Conservation (phyloP, 1,139 yeast species). For the Hyphopichia fennica region DNA sequence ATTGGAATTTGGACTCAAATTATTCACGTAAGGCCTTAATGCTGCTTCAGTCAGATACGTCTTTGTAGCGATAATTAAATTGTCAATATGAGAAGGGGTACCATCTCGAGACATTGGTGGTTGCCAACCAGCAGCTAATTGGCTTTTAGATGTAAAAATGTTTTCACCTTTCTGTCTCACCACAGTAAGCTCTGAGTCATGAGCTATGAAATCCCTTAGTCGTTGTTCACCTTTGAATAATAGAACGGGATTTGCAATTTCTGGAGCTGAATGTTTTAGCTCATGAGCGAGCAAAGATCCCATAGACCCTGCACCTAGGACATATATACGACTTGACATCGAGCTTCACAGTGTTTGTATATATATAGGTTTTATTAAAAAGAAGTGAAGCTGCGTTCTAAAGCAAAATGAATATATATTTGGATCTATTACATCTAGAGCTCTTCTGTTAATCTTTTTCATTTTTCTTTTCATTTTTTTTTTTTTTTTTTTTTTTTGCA, state of each 20-base stretch:
- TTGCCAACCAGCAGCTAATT: slow-evolving; percentile 2
- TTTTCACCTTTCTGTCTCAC: slow-evolving; percentile 19
- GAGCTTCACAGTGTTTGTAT: too few species aligned
- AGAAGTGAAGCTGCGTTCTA: too few species aligned
- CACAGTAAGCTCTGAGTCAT: slow-evolving; percentile 16
- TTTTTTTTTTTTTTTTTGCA: not conserved
- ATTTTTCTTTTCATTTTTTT: not conserved
- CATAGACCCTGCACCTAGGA: slow-evolving; percentile 48
- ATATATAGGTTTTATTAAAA: too few species aligned
- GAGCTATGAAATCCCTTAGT: slow-evolving; percentile 33
- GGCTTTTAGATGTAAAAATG: slow-evolving; percentile 9
- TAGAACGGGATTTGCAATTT: slow-evolving; percentile 28
- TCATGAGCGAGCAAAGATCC: slow-evolving; percentile 43
- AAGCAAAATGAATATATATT: too few species aligned
- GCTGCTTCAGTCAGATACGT: slow-evolving; percentile 55
- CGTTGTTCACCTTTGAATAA: slow-evolving; percentile 40
- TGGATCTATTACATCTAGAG: too few species aligned
- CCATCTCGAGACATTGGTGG: slow-evolving; percentile 5
- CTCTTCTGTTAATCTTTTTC: not conserved
- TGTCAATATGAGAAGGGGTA: slow-evolving; percentile 39
- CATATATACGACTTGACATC: slow-evolving; percentile 15
- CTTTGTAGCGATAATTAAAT: slow-evolving; percentile 64
- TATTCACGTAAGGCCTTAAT: slow-evolving; percentile 40
- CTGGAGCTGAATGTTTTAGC: slow-evolving; percentile 29
- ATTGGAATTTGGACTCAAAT: slow-evolving; percentile 46